Conservation (phyloP, 768 basidiomycete genomes). For the Boletus sensibilis region DNA sequence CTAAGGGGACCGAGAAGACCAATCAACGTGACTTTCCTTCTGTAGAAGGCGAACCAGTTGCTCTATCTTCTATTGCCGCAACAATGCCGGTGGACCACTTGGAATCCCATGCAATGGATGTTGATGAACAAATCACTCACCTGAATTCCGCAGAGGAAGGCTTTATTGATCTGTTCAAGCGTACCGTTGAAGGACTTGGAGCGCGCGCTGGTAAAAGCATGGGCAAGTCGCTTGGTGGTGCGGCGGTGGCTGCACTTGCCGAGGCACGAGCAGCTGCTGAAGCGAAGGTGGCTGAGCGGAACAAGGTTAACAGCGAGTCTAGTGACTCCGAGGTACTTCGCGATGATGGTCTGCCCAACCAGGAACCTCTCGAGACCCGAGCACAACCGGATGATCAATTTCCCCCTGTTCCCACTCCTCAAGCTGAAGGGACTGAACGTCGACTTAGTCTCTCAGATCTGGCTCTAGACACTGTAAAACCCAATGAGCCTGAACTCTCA, state of each 20-base stretch:
- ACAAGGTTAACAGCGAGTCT: constrained; percentile 43
- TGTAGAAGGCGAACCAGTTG: neutral
- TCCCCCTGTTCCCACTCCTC: neutral
- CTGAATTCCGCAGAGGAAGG: constrained; percentile 36
- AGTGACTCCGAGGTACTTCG: constrained; percentile 28
- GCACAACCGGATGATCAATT: constrained; percentile 1
- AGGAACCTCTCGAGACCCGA: constrained; percentile 1
- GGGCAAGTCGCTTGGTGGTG: constrained; percentile 61
- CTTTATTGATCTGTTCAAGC: constrained; percentile 66
- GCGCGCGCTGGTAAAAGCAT: constrained; percentile 55
- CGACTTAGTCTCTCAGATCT: constrained; percentile 64
- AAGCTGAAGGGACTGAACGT: constrained; percentile 22
- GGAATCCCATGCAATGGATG: constrained; percentile 29
- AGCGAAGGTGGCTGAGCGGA: constrained; percentile 64
- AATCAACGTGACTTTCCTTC: constrained; percentile 1
- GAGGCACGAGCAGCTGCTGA: constrained; percentile 67
- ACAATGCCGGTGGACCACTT: neutral
- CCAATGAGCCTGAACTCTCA: constrained; percentile 15
- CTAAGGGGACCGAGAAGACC: constrained; percentile 8
- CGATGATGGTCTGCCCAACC: constrained; percentile 9
- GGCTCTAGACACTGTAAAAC: constrained; percentile 38
- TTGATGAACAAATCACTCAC: constrained; percentile 11
- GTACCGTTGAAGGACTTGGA: constrained; percentile 67
- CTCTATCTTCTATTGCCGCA: neutral
- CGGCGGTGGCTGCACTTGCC: constrained; percentile 54